Conservation (phyloP, 345 rosid species). For the Turritis glabra region DNA sequence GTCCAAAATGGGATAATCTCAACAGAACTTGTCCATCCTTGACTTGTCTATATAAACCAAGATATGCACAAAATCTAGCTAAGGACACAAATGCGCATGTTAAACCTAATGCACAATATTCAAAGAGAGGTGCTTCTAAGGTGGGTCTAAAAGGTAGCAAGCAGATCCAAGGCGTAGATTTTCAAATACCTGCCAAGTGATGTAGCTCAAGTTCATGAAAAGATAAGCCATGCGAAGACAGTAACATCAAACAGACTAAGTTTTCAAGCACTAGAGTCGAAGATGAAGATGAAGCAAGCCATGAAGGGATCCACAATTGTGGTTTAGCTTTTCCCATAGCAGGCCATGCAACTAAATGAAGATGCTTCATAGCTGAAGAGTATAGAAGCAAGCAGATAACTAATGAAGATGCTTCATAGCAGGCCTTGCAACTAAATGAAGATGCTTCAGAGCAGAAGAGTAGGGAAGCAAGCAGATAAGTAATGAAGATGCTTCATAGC, state of each 20-base stretch:
- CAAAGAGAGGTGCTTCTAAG: not conserved
- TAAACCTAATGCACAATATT: not conserved
- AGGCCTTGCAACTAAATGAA: constrained; percentile 41
- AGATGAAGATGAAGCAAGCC: constrained; percentile 38
- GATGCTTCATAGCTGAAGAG: constrained; percentile 17
- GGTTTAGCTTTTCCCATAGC: constrained; percentile 50
- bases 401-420: not conserved
- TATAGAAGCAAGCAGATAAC: constrained; percentile 16
- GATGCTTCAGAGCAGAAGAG: constrained; percentile 28
- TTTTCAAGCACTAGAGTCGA: constrained; percentile 53
- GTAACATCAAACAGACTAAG: constrained; percentile 51
- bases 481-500: constrained; percentile 41
- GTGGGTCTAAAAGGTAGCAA: not conserved
- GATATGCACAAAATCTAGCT: not conserved
- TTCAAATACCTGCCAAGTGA: constrained; percentile 50
- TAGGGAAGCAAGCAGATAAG: constrained; percentile 31
- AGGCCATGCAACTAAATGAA: constrained; percentile 23
- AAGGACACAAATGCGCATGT: not conserved
- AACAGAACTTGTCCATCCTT: not conserved
- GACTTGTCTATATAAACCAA: not conserved
- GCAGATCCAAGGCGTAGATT: constrained; percentile 49
- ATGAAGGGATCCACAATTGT: constrained; percentile 58
- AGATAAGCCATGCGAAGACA: constrained; percentile 37
- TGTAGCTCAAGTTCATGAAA: constrained; percentile 65
- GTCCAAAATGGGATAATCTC: not conserved